phyloP scores from a whole-genome alignment of 2,329 filamentous ascomycete species.

The Fusarium hainanense region DNA sequence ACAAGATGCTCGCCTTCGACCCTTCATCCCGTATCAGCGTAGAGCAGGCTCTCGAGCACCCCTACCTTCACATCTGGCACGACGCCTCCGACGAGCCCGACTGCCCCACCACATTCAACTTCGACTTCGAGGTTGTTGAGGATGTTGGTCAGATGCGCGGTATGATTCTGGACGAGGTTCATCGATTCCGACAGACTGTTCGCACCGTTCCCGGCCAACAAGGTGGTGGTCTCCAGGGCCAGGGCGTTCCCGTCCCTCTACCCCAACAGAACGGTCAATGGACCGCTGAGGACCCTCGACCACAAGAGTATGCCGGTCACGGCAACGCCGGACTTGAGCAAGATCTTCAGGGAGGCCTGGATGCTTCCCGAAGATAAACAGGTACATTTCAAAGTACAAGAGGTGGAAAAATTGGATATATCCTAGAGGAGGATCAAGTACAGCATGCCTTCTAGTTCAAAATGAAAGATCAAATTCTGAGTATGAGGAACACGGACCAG shows the following conservation, averaged over 20 bases:
- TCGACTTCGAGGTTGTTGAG: slow-evolving; percentile 97
- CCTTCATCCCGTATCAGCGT: slow-evolving; percentile 93
- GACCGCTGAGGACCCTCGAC: slow-evolving; percentile 69
- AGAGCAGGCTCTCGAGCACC: slow-evolving; percentile 94
- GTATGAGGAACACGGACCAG: slow-evolving; percentile 5
- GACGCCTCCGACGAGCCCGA: slow-evolving; percentile 95
- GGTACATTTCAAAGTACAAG: slow-evolving; percentile 15
- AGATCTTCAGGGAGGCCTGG: slow-evolving; percentile 64
- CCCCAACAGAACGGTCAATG: slow-evolving; percentile 63
- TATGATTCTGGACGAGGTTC: slow-evolving; percentile 97
- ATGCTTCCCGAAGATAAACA: slow-evolving; percentile 49
- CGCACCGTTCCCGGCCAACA: slow-evolving; percentile 60
- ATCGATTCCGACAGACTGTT: slow-evolving; percentile 78
- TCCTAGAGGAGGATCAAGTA: slow-evolving; percentile 12
- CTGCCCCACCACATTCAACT: slow-evolving; percentile 95
- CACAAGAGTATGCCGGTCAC: slow-evolving; percentile 66
- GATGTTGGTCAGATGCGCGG: slow-evolving; percentile 94
- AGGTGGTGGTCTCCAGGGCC: slow-evolving; percentile 50
- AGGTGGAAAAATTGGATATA: slow-evolving; percentile 1
- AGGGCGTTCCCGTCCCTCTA: slow-evolving; percentile 62
- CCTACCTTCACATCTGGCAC: slow-evolving; percentile 98
- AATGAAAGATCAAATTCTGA: slow-evolving; percentile 12
- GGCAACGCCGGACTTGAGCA: slow-evolving; percentile 64
- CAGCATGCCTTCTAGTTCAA: slow-evolving; percentile 7
- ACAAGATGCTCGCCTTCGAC: slow-evolving; percentile 98